A percentile compares a stretch with the other conserved stretches of the same genome.
phyloP scores from a whole-genome alignment of 306 rosid genomes.

The Glycine tomentella region DNA sequence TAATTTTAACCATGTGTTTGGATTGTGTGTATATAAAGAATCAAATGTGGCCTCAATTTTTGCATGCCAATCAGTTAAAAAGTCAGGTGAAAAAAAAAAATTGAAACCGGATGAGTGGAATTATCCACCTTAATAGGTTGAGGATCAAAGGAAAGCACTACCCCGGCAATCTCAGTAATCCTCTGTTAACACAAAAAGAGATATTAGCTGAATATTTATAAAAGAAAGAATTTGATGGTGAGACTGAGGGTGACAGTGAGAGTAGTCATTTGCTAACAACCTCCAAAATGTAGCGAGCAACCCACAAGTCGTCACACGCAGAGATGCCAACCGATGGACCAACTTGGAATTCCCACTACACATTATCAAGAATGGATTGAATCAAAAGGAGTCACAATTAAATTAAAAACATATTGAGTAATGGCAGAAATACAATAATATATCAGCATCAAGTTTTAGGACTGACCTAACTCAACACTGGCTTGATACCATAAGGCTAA shows the following conservation, averaged over 20 bases:
- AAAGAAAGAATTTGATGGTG: not conserved
- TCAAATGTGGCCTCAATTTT: not conserved
- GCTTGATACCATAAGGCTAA: not conserved
- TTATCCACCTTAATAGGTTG: conserved; percentile 74
- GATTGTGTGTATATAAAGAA: not conserved
- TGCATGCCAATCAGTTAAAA: not conserved
- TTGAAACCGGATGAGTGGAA: too few relatives aligned
- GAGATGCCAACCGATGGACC: conserved; percentile 88
- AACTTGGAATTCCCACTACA: conserved; percentile 95
- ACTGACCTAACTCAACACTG: not conserved
- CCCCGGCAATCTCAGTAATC: conserved; percentile 61
- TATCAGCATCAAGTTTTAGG: not conserved
- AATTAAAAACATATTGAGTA: not conserved
- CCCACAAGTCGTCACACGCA: conserved; percentile 85
- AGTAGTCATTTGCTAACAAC: conserved; percentile 46
- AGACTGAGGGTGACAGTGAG: not conserved
- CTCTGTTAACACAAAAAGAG: conserved; percentile 26
- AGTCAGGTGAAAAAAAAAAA: too few relatives aligned
- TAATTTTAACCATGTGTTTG: too few relatives aligned
- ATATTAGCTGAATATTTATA: not conserved
- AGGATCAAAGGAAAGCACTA: conserved; percentile 80
- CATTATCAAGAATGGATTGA: not conserved
- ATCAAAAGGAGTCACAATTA: too few relatives aligned
- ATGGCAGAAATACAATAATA: not conserved
- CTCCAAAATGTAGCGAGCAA: conserved; percentile 89